Evolutionary conservation across 1,139 yeast genomes (phyloP).

Genomic region (Lodderomyces orthopsilosis): DNA sequence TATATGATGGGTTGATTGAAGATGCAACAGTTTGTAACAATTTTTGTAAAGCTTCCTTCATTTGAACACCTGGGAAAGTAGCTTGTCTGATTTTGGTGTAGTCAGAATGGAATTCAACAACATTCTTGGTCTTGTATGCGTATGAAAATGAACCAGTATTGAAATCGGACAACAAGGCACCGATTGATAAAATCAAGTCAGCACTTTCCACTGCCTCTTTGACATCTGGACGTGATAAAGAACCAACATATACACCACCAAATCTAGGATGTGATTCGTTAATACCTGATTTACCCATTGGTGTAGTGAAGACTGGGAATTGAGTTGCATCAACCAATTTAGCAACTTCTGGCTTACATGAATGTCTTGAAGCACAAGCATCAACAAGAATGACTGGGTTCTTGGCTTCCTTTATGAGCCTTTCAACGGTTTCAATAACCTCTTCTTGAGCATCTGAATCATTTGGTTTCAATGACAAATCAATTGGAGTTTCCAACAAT

Average conservation of each 20-base stretch:
- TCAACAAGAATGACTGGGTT: slow-evolving; percentile 80
- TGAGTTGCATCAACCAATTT: slow-evolving; percentile 36
- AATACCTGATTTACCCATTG: slow-evolving; percentile 32
- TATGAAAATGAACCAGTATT: slow-evolving; percentile 42
- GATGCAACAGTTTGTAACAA: slow-evolving; percentile 19
- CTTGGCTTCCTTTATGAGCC: slow-evolving; percentile 53
- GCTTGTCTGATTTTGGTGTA: slow-evolving; percentile 36
- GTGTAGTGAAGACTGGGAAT: slow-evolving; percentile 31
- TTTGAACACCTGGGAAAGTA: slow-evolving; percentile 33
- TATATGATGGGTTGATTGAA: slow-evolving; percentile 31
- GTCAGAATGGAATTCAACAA: slow-evolving; percentile 41
- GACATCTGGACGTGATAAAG: slow-evolving; percentile 30
- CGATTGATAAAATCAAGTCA: slow-evolving; percentile 32
- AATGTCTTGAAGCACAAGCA: slow-evolving; percentile 84
- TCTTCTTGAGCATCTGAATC: slow-evolving; percentile 31
- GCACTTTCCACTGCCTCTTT: slow-evolving; percentile 29
- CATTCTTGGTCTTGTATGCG: slow-evolving; percentile 33
- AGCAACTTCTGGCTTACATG: slow-evolving; percentile 59
- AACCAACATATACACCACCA: slow-evolving; percentile 33
- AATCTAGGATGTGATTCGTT: slow-evolving; percentile 28
- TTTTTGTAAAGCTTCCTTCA: slow-evolving; percentile 29
- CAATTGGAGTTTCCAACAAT: slow-evolving; percentile 30
- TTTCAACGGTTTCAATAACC: slow-evolving; percentile 52
- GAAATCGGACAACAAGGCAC: slow-evolving; percentile 39
- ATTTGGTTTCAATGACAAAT: slow-evolving; percentile 27